Base-by-base conservation (phyloP, 2,329 filamentous ascomycete genomes). In the Botrytis porri region DNA sequence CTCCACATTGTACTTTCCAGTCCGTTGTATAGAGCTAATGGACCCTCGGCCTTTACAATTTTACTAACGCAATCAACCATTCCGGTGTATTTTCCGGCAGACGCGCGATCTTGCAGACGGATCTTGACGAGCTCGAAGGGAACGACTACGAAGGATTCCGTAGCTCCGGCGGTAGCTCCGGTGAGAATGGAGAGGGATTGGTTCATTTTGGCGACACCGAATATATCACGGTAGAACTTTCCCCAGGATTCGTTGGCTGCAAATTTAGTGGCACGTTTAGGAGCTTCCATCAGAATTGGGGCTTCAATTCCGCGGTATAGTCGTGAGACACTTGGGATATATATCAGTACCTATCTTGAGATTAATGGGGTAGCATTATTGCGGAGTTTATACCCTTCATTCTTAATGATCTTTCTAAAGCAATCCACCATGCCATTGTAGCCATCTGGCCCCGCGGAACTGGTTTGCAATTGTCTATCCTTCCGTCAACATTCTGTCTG, bases 51-150 rank as follows among this genome's bases (percentile, higher is more conserved):
- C 81, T 89, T 89, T 78, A 98, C 86, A 59, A 94, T 97, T 89
- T 96, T 95, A 78, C 85, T 83, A 41, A 96, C 88, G 75, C 91
- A 92, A 83, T 97, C 93, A 51, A 95, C 78, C 87, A 93, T 92
- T 83, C 93, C 93, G 76, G 85, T 92, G 86, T 96, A 96, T 83
- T 93, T 97, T 81, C 92, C 90, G 60, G 95, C 94, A 69, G 94
- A 96, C 25, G 95, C 94, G 84, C 93, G 94, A 86, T 99, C 96
- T 83, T 99, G 96, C 64, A 99, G 88, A 77, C 96, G 92, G 82
- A 99, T 99, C 89, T 99, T 99, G 87, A 99, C 92, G 74, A 98
- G 89, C 86, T 98, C 96, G 83, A 99, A 99, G 69, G 96, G 96
- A 45, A 99, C 96, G 74, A 99, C 96, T 77, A 98, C 95, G 82